Percentiles rank a stretch among this genome's conserved stretches.
Evolutionary conservation across 1,139 yeast genomes (phyloP).

Genomic region (Spathaspora sp.): DNA sequence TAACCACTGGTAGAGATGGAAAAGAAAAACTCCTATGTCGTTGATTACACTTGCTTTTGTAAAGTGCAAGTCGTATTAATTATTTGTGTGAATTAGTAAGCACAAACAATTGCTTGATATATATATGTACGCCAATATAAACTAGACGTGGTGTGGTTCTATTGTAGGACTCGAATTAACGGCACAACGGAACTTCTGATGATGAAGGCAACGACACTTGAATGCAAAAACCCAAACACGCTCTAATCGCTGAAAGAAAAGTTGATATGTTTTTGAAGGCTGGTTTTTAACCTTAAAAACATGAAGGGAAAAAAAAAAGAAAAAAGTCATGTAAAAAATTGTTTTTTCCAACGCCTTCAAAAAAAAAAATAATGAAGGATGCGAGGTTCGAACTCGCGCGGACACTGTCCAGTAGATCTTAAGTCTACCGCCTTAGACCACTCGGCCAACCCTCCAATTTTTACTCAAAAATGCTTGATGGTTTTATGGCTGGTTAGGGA

Average conservation of each 20-base stretch:
- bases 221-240: background rate
- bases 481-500: background rate
- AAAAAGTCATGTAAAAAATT: no score
- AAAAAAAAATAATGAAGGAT: constrained; percentile 59
- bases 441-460: constrained; percentile 52
- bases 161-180: constrained; percentile 16
- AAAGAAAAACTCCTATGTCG: background rate
- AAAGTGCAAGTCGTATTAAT: background rate
- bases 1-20: background rate
- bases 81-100: constrained; percentile 2
- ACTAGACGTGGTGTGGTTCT: constrained; percentile 4
- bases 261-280: constrained; percentile 3
- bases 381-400: constrained; percentile 91
- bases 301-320: no score
- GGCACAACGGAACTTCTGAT: constrained; percentile 13
- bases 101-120: background rate
- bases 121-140: background rate
- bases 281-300: background rate
- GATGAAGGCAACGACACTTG: constrained; percentile 3
- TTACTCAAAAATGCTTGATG: background rate
- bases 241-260: constrained; percentile 1
- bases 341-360: background rate
- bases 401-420: constrained; percentile 57
- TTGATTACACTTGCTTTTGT: background rate
- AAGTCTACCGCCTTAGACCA: constrained; percentile 58